Conservation (phyloP, 106 monocot species). For the Platanthera guangdongensis region DNA sequence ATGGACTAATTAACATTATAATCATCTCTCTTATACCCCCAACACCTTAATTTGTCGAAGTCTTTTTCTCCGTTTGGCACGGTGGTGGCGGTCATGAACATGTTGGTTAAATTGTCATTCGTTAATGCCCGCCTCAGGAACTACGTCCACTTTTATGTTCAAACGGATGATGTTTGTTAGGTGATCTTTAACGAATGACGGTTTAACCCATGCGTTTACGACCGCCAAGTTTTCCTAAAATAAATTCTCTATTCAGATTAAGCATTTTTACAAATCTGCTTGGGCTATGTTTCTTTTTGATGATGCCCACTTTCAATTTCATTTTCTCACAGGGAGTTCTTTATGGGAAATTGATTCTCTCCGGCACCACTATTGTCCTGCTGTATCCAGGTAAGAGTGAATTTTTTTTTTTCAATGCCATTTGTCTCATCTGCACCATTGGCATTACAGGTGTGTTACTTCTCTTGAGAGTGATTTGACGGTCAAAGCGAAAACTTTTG, state of each 20-base stretch:
- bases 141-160: too few relatives aligned
- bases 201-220: too few relatives aligned
- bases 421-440: background rate
- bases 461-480: constrained; percentile 93
- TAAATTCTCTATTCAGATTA: background rate
- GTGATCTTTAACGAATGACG: too few relatives aligned
- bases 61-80: too few relatives aligned
- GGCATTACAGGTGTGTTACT: constrained; percentile 56
- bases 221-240: background rate
- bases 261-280: background rate
- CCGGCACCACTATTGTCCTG: constrained; percentile 84
- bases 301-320: background rate
- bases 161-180: too few relatives aligned
- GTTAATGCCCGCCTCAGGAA: too few relatives aligned
- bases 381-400: constrained; percentile 61
- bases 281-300: background rate
- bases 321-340: constrained; percentile 61
- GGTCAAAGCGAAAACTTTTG: constrained; percentile 69
- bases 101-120: too few relatives aligned
- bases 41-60: too few relatives aligned
- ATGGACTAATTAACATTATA: too few relatives aligned
- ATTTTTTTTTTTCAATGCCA: background rate
- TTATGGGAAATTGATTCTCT: constrained; percentile 94
- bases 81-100: too few relatives aligned
- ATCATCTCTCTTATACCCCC: too few relatives aligned